Evolutionary conservation across 768 basidiomycete genomes (phyloP).

Genomic region (Porpolomopsis calyptriformis): DNA sequence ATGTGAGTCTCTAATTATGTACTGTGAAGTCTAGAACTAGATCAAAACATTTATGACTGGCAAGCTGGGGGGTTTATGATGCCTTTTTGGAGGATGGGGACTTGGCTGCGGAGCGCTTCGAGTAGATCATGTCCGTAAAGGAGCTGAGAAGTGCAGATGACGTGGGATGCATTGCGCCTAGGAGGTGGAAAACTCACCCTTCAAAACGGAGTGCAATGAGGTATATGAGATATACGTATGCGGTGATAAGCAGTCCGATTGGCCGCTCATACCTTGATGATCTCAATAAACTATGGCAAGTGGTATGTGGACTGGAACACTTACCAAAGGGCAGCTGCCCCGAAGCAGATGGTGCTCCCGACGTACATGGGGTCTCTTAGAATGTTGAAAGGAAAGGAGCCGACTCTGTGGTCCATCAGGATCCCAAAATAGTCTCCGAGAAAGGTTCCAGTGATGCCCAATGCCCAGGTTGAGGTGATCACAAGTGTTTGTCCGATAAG

Average conservation of each 20-base stretch:
- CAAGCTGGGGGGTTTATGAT: slow-evolving; percentile 5
- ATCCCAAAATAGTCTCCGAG: slow-evolving; percentile 80
- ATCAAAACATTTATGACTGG: slow-evolving; percentile 13
- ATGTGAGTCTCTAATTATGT: slow-evolving; percentile 3
- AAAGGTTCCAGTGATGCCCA: slow-evolving; percentile 93
- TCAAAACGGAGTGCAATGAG: slow-evolving; percentile 77
- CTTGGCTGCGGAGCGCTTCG: slow-evolving; percentile 33
- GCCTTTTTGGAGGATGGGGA: slow-evolving; percentile 16
- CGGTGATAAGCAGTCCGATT: slow-evolving; percentile 68
- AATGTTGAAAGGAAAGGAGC: slow-evolving; percentile 94
- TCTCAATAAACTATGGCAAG: background rate
- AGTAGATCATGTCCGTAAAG: slow-evolving; percentile 77
- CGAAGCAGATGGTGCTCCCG: slow-evolving; percentile 85
- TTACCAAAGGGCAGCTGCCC: slow-evolving; percentile 78
- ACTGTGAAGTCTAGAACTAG: slow-evolving; percentile 4
- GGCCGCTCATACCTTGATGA: slow-evolving; percentile 69
- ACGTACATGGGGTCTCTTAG: slow-evolving; percentile 94
- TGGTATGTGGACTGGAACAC: slow-evolving; percentile 14
- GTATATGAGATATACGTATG: slow-evolving; percentile 80
- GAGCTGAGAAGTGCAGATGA: slow-evolving; percentile 32
- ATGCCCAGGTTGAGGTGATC: slow-evolving; percentile 74
- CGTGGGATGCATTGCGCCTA: background rate
- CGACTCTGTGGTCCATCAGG: slow-evolving; percentile 80
- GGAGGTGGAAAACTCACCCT: slow-evolving; percentile 47
- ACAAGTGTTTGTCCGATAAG: slow-evolving; percentile 75